These are phyloP conservation scores for Rhizomucor miehei DNA, from an alignment of 371 early-diverging fungal species.

Conservation along the genomic window DNA sequence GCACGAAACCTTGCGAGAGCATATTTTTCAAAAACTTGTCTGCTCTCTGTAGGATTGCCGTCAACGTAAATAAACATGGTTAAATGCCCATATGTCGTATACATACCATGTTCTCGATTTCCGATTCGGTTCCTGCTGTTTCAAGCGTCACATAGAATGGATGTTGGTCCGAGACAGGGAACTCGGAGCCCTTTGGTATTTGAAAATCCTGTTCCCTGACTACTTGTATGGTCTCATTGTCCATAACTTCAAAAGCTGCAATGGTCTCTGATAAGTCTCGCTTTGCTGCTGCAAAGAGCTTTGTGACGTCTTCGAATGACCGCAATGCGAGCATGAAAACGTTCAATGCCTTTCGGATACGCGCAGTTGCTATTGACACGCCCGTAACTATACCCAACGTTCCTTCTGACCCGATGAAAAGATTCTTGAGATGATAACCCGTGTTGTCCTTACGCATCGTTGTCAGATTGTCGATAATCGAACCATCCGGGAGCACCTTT, in stretches of 20 bases:
- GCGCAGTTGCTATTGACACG: slow-evolving; percentile 71
- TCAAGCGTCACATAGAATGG: slow-evolving; percentile 90
- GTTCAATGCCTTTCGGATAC: slow-evolving; percentile 42
- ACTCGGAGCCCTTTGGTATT: slow-evolving; percentile 33
- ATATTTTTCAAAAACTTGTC: slow-evolving; percentile 55
- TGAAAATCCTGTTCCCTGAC: slow-evolving; percentile 55
- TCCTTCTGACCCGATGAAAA: slow-evolving; percentile 97
- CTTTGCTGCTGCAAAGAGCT: slow-evolving; percentile 65
- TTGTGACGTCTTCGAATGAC: slow-evolving; percentile 64
- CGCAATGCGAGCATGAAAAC: slow-evolving; percentile 74
- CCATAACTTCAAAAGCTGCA: slow-evolving; percentile 95
- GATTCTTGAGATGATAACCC: slow-evolving; percentile 92
- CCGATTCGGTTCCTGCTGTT: slow-evolving; percentile 79
- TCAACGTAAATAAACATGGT: no score
- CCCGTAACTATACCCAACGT: slow-evolving; percentile 91
- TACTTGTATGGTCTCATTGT: slow-evolving; percentile 58
- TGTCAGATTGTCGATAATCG: slow-evolving; percentile 77
- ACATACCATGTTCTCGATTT: slow-evolving; percentile 72
- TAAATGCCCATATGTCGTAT: neutral
- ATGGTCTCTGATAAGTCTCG: slow-evolving; percentile 78
- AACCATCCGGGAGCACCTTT: slow-evolving; percentile 86
- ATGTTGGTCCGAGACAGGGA: slow-evolving; percentile 54
- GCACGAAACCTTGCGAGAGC: slow-evolving; percentile 50
- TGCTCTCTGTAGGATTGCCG: slow-evolving; percentile 50
- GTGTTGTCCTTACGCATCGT: slow-evolving; percentile 86